Base-by-base conservation (phyloP, 345 rosid genomes). In the Clausena lansium region DNA sequence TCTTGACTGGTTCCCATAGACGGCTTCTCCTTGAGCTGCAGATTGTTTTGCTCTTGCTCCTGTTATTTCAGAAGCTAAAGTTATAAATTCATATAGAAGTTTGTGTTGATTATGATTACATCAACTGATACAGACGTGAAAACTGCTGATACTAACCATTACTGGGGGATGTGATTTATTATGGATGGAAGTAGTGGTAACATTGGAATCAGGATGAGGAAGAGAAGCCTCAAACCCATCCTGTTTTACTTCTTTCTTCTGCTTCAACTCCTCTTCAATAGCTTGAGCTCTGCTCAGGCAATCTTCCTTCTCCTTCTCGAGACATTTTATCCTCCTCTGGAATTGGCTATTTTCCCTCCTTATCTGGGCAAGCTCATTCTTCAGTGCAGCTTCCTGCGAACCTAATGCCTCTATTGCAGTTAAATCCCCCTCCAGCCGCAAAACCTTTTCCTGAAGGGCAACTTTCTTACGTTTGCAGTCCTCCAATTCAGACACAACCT, bases 381-480 rank as follows among this genome's bases (percentile, higher is more conserved):
- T 89, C 60, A 89, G 80, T 65, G 83, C 82, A 47, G 89, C 89
- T 64, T 88, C 90, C 76, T 87, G 88, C 39, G 81, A 77, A 33
- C 84, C 87, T 74, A 84, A 13, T 79, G 92, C 92, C 81, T 88
- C 92, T 84, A 81, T 84, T 73, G 93, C 93, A 33, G 89, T 85
- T 85, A 91, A 82, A 82, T 91, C 93, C 32, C 93, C 92, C 79
- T 87, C 85, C 65, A 91, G 85, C 76, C 93, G 80, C 39, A 89
- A 78, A 76, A 91, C 83, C 81, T 87, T 89, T 83, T 91, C 93
- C 83, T 89, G 89, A 7, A 91, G 91, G 52, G 83, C 82, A 69
- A 84, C 84, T 80, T 88, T 89, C 63, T 76, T 83, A 57, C 74
- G 81, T 75, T 74, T 85, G 84, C 85, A 87, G 60, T 83, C 83